Percentiles rank a stretch among this genome's conserved stretches.
Evolutionary conservation across 805 yeast genomes (phyloP).

Genomic region (Kodamaea sagamina): DNA sequence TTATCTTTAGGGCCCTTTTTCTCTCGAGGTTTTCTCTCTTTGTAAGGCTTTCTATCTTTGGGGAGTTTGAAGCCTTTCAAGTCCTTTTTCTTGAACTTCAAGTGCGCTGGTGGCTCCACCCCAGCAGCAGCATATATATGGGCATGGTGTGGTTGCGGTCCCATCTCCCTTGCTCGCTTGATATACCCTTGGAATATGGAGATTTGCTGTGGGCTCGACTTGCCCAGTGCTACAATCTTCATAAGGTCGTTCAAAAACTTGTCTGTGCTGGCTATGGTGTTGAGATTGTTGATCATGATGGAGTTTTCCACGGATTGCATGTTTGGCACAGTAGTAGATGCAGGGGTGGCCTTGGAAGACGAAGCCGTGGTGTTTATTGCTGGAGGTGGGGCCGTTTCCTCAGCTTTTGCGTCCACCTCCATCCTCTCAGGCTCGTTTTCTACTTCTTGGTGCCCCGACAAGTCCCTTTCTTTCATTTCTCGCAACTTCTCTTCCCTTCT

Average conservation of each 20-base stretch:
- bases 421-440: conserved; percentile 33
- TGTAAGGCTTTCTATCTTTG: conserved; percentile 9
- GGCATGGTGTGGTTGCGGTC: conserved; percentile 50
- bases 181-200: conserved; percentile 79
- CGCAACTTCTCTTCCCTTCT: conserved; percentile 14
- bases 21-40: conserved; percentile 16
- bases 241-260: conserved; percentile 66
- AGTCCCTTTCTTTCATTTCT: conserved; percentile 6
- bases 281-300: conserved; percentile 81
- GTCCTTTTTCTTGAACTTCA: conserved; percentile 10
- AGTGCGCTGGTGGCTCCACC: conserved; percentile 12
- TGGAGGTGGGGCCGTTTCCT: not conserved
- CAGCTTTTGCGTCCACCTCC: not conserved
- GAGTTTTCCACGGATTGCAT: conserved; percentile 66
- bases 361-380: not conserved
- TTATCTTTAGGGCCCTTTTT: conserved; percentile 22
- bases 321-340: conserved; percentile 11
- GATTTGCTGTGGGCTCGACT: conserved; percentile 71
- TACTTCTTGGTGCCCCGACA: conserved; percentile 10
- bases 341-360: conserved; percentile 3
- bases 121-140: conserved; percentile 24
- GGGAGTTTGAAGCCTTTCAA: conserved; percentile 13
- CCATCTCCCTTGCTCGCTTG: conserved; percentile 75
- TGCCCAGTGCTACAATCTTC: conserved; percentile 85
- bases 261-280: conserved; percentile 77